Conservation (phyloP, 257 asterid genomes). For the Prunella vulgaris region DNA sequence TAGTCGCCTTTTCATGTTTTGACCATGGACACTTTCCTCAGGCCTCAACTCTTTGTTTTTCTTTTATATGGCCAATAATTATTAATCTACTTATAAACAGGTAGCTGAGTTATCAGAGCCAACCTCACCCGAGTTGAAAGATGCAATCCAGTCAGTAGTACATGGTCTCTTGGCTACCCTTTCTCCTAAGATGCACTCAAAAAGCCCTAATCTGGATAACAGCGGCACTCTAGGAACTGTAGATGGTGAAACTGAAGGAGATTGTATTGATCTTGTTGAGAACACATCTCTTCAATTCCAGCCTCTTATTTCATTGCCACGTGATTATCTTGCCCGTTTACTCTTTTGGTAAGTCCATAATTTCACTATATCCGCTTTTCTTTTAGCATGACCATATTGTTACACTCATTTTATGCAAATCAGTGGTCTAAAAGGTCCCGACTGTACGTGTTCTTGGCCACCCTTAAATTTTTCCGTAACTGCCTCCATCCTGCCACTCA, state of each 20-base stretch:
- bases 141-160: conserved; percentile 73
- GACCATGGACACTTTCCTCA: background rate
- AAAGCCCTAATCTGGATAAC: conserved; percentile 53
- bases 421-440: background rate
- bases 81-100: conserved; percentile 35
- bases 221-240: conserved; percentile 38
- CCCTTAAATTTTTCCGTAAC: background rate
- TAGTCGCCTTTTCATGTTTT: background rate
- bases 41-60: background rate
- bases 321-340: conserved; percentile 91
- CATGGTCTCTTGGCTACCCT: conserved; percentile 97
- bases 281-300: conserved; percentile 83
- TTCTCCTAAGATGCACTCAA: conserved; percentile 93
- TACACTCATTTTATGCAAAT: background rate
- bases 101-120: conserved; percentile 95
- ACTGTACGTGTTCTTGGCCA: background rate
- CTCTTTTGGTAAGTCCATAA: conserved; percentile 60
- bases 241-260: conserved; percentile 51
- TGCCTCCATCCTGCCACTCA: background rate
- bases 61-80: background rate
- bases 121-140: conserved; percentile 65
- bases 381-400: background rate
- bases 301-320: conserved; percentile 74
- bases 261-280: conserved; percentile 72
- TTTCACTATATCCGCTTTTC: background rate